Conservation (phyloP, 352 stramenopile species). For the Globisporangium nunn region DNA sequence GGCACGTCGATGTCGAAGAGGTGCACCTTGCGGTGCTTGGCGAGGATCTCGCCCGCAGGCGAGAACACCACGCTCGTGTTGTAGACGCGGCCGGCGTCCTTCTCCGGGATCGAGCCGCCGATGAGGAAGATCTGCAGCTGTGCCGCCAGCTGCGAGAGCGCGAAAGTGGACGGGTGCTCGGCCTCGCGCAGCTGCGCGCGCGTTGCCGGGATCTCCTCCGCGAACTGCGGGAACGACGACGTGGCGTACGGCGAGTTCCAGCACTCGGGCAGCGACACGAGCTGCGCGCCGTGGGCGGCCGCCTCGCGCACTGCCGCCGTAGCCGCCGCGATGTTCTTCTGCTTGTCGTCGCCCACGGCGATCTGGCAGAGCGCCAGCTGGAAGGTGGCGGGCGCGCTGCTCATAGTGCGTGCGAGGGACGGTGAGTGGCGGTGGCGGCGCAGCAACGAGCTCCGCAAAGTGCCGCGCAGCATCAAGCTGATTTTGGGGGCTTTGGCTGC, state of each 20-base stretch:
- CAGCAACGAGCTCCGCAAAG: neutral
- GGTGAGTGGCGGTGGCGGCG: constrained; percentile 1
- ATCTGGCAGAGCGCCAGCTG: constrained; percentile 96
- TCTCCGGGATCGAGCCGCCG: constrained; percentile 96
- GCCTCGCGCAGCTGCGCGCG: constrained; percentile 43
- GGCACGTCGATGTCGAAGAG: constrained; percentile 99
- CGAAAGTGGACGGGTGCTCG: constrained; percentile 78
- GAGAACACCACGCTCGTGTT: constrained; percentile 99
- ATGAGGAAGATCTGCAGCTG: constrained; percentile 91
- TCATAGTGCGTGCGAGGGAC: constrained; percentile 1
- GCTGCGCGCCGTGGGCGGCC: constrained; percentile 68
- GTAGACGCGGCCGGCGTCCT: constrained; percentile 89
- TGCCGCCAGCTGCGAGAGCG: constrained; percentile 88
- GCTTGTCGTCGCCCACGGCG: constrained; percentile 84
- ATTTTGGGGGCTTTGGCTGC: too few species aligned
- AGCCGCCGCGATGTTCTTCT: constrained; percentile 77
- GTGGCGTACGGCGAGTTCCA: constrained; percentile 98
- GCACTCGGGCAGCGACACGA: constrained; percentile 92
- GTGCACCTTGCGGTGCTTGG: constrained; percentile 99
- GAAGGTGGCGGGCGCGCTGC: constrained; percentile 34
- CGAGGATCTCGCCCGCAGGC: constrained; percentile 91
- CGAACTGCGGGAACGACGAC: constrained; percentile 95
- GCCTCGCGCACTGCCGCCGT: constrained; percentile 56
- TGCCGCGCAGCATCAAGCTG: neutral
- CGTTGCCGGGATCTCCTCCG: constrained; percentile 90